Base-by-base conservation (phyloP, 495 filamentous ascomycete species). In the Chaetomium tenue region DNA sequence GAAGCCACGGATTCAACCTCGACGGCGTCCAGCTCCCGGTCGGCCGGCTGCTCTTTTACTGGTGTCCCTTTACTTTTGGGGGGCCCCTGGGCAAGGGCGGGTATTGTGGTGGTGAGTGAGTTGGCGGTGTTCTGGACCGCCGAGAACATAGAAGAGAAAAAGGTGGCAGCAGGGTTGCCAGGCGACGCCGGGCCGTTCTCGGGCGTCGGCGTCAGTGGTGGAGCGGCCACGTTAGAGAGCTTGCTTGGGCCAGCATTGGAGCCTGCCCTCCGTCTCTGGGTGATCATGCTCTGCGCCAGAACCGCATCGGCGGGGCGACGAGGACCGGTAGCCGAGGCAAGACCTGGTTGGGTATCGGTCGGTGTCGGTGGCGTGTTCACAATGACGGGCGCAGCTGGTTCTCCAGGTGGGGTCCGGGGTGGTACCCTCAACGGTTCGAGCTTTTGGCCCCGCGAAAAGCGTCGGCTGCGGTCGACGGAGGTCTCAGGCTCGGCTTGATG, bases 71-170 rank as follows among this genome's bases (percentile, higher is more conserved):
- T 77, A 55, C 64, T 70, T 64, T 80, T 82, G 68, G 76, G 77
- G 59, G 75, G 68, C 47, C 71, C 64, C 33, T 73, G 71, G 44
- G 71, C 71, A 15, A 81, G 67, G 42, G 91, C 92, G 13, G 85
- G 74, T 30, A 98, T 90, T 54, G 83, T 92, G 70, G 85, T 97
- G 67, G 84, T 92, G 5, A 99, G 70, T 2, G 86, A 87, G 67
- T 85, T 92, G n/a, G 94, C 93, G 46, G 95, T 93, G 77, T 90
- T 98, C 71, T 98, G 94, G 18, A 93, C 93, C 33, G 88, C 93
- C 37, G 91, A 92, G 69, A 98, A 91, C 71, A 98, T 89, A 18
- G 88, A 90, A 8, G 91, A 93, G 75, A 98, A 98, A 75, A 98
- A 98, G 0, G 92, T 91, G 51, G 79, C 68, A 18, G 72, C 69